Base-by-base conservation (phyloP, 2,329 filamentous ascomycete genomes). In the Torrubiella hemipterigena region DNA sequence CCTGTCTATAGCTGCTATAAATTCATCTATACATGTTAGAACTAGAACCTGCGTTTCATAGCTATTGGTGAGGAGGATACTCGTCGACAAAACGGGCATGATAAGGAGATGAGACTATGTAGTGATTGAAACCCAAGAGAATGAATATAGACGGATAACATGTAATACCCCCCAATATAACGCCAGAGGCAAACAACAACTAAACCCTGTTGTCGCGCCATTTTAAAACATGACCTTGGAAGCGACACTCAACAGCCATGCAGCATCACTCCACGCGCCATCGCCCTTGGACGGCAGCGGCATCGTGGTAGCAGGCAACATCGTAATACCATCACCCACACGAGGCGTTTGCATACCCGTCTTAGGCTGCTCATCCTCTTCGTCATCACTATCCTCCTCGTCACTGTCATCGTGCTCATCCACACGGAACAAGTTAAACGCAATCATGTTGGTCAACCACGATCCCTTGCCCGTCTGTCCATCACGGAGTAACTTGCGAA, bases 211-310 rank as follows among this genome's bases (percentile, higher is more conserved):
- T n/a, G n/a, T n/a, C n/a, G n/a, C n/a, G n/a, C n/a, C 8, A 8
- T 5, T 18, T 58, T 52, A 75, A 39, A 76, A 60, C 42, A 77
- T 56, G 27, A 77, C 68, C 45, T 73, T 76, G 17, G 67, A 66
- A 9, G 74, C 76, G 39, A 81, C 73, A 39, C 66, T 76, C 33
- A 81, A 52, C 28, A 81, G 51, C 77, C 76, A 81, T 12, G 73
- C 73, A 17, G 74, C 76, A 50, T 81, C 77, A 35, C 70, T 65
- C 76, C 75, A 80, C 7, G 67, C 67, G 12, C 71, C 73, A 26
- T 71, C 65, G 31, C 77, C 65, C 7, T 61, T 56, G 25, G 63
- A 63, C 30, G 58, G 57, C 8, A 61, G 56, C 19, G 47, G 69
- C 47, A 75, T 54, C 8, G 52, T 52, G 29, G 69, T 64, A 29